phyloP scores from a whole-genome alignment of 2,329 filamentous ascomycete genomes.

The Elsinoe ampelina region DNA sequence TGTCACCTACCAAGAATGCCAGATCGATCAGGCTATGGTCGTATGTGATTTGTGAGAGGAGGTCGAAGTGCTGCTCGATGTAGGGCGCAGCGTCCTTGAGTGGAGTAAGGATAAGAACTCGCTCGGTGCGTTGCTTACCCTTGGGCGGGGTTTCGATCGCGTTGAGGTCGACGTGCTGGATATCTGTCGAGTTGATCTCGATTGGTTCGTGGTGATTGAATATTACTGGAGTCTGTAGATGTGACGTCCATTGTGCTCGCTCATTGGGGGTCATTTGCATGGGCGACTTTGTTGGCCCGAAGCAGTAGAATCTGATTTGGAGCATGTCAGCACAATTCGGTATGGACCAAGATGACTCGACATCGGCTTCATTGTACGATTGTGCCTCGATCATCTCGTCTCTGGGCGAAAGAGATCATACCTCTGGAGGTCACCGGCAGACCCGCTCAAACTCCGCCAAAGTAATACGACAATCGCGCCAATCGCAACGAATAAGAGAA shows the following conservation, averaged over 20 bases:
- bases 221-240: conserved; percentile 83
- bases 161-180: conserved; percentile 77
- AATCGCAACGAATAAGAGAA: conserved; percentile 64
- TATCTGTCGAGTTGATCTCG: conserved; percentile 70
- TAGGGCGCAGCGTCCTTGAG: conserved; percentile 79
- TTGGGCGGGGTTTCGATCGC: conserved; percentile 69
- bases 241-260: conserved; percentile 77
- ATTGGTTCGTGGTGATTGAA: conserved; percentile 92
- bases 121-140: conserved; percentile 71
- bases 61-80: conserved; percentile 84
- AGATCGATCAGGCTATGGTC: conserved; percentile 93
- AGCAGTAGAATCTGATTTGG: conserved; percentile 82
- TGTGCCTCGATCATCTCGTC: neutral
- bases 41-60: conserved; percentile 81
- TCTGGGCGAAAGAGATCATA: conserved; percentile 36
- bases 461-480: conserved; percentile 65
- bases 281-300: conserved; percentile 87
- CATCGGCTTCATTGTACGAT: too few species aligned
- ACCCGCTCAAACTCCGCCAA: conserved; percentile 77
- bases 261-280: conserved; percentile 94
- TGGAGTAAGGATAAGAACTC: conserved; percentile 83
- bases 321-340: conserved; percentile 15
- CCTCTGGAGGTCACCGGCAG: conserved; percentile 85
- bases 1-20: conserved; percentile 88
- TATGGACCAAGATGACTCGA: neutral